These are phyloP conservation scores for Ogataea neopini DNA, from an alignment of 805 yeast species.

Conservation along the genomic window DNA sequence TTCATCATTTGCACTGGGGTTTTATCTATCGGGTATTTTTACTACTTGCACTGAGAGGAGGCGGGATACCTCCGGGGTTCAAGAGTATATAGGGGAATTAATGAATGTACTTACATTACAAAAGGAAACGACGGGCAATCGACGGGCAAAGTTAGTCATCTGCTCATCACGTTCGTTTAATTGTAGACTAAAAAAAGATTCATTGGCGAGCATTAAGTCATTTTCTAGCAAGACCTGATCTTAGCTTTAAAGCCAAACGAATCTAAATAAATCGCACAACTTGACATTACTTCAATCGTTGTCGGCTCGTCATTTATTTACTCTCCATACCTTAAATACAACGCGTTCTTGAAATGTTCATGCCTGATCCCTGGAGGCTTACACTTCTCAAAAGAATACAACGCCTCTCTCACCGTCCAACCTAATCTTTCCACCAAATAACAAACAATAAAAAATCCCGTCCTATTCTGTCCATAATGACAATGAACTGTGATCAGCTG, in stretches of 20 bases:
- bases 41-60: background rate
- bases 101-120: constrained; percentile 1
- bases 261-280: too few relatives aligned
- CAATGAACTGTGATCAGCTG: constrained; percentile 69
- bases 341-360: constrained; percentile 72
- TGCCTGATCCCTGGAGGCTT: constrained; percentile 76
- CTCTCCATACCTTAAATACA: constrained; percentile 61
- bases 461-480: constrained; percentile 79
- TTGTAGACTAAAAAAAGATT: too few relatives aligned
- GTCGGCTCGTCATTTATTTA: constrained; percentile 1
- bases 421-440: constrained; percentile 62
- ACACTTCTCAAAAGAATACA: constrained; percentile 56
- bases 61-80: background rate
- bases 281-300: too few relatives aligned
- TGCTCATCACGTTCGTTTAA: too few relatives aligned
- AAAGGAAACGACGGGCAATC: background rate
- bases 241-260: too few relatives aligned
- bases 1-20: constrained; percentile 1
- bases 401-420: constrained; percentile 62
- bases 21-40: too few relatives aligned
- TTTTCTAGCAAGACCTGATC: too few relatives aligned
- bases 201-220: too few relatives aligned
- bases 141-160: too few relatives aligned
- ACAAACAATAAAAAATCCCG: constrained; percentile 72
- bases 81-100: too few relatives aligned